Base-by-base conservation (phyloP, 345 rosid species). In the Brassica carinata region DNA sequence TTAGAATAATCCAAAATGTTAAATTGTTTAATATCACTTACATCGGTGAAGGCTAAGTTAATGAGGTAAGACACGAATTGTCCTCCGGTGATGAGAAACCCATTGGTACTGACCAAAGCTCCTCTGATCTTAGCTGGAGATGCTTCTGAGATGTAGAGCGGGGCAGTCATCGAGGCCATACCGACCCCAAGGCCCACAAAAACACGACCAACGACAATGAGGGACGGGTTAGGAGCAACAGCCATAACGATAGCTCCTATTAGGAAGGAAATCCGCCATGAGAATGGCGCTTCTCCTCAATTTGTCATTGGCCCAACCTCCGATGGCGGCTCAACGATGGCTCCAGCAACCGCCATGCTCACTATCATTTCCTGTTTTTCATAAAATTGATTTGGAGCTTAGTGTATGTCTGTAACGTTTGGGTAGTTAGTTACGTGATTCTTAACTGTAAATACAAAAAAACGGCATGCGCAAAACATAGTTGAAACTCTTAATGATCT, bases 81-180 rank as follows among this genome's bases (percentile, higher is more conserved):
- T 79, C 98, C 98, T 1, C 97, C 95, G 0, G 97, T 92, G 81
- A 92, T 89, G 36, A 94, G 96, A 78, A 94, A 87, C 2, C 87
- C 93, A 36, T 92, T 94, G 71, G 94, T 87, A 76, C 97, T 90
- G 30, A 92, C 96, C 67, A 94, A 97, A 34, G 94, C 98, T 51
- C 98, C 97, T 10, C 98, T 84, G 65, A 94, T 94, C 84, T 79
- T 90, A 0, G 97, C 90, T 0, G 98, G 98, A 15, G 98, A 94
- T 17, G 94, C 93, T 81, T 94, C 98, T 1, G 97, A 92, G 33
- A 94, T 94, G 82, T 94, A 94, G 6, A 94, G 87, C 19, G 98
- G 98, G 7, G 98, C 34, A 2, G 98, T 92, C 93, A 94, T 89
- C 0, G 98, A 94, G 6, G 97, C 97, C 98, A 94, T 94, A 14